phyloP scores from a whole-genome alignment of 192 early-diverging fungal species.

The Dimargaris xerosporica region DNA sequence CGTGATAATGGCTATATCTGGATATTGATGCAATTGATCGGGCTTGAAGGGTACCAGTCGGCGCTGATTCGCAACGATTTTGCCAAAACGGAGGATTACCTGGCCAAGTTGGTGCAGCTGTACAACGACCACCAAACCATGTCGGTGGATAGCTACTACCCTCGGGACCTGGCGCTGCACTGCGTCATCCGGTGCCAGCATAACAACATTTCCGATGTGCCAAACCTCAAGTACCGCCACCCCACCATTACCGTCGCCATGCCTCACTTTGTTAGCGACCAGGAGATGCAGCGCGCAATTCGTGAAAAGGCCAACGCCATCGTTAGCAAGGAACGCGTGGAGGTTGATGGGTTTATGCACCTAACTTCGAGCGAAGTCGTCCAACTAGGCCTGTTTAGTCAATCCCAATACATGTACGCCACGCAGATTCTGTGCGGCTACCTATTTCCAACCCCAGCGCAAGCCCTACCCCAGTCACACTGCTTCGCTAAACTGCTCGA shows the following conservation, averaged over 20 bases:
- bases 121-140: slow-evolving; percentile 62
- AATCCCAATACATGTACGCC: slow-evolving; percentile 25
- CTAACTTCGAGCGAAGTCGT: slow-evolving; percentile 16
- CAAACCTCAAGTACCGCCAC: slow-evolving; percentile 55
- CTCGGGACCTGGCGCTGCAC: slow-evolving; percentile 58
- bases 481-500: slow-evolving; percentile 1
- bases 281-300: background rate
- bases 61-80: slow-evolving; percentile 47
- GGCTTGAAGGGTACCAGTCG: slow-evolving; percentile 45
- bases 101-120: slow-evolving; percentile 49
- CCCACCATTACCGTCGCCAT: slow-evolving; percentile 45
- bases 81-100: slow-evolving; percentile 49
- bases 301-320: no score
- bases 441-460: slow-evolving; percentile 17
- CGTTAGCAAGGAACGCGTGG: background rate
- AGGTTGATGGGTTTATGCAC: background rate
- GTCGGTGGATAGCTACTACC: slow-evolving; percentile 53
- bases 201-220: slow-evolving; percentile 37
- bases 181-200: slow-evolving; percentile 54
- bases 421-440: slow-evolving; percentile 27
- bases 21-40: slow-evolving; percentile 51
- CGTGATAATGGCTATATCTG: slow-evolving; percentile 63
- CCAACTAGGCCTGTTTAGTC: slow-evolving; percentile 27
- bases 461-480: background rate
- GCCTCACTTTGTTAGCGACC: slow-evolving; percentile 30